phyloP scores from a whole-genome alignment of 1,139 yeast species.

The Geotrichum candidum region DNA sequence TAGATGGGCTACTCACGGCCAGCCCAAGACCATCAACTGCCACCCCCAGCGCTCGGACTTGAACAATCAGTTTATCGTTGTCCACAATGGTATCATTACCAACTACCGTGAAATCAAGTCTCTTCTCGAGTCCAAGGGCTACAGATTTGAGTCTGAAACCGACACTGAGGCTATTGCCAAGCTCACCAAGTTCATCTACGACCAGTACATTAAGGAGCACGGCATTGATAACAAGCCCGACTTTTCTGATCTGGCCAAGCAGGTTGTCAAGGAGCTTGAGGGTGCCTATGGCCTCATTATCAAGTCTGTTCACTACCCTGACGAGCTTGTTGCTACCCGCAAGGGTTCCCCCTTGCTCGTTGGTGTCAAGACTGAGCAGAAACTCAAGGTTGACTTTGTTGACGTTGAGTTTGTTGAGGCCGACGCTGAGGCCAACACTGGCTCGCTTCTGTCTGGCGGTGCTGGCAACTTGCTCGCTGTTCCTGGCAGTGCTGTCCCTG shows the following conservation, averaged over 20 bases:
- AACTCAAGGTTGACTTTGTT: conserved; percentile 94
- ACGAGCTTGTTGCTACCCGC: conserved; percentile 94
- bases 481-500: conserved; percentile 39
- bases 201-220: conserved; percentile 51
- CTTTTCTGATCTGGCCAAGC: conserved; percentile 87
- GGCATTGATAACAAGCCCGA: conserved; percentile 62
- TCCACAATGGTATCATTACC: conserved; percentile 97
- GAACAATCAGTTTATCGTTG: conserved; percentile 77
- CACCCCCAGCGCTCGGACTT: conserved; percentile 94
- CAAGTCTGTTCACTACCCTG: conserved; percentile 87
- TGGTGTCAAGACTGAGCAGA: conserved; percentile 94
- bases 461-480: conserved; percentile 18
- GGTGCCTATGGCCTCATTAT: conserved; percentile 97
- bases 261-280: conserved; percentile 86
- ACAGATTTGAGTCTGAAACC: conserved; percentile 82
- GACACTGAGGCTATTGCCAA: conserved; percentile 98
- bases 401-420: conserved; percentile 92
- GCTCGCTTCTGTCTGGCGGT: conserved; percentile 7
- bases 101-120: conserved; percentile 88
- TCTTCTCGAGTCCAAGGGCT: conserved; percentile 73
- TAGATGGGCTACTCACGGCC: conserved; percentile 99
- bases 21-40: conserved; percentile 77
- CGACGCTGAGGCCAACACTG: conserved; percentile 14
- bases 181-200: conserved; percentile 85
- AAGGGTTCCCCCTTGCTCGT: conserved; percentile 96